Conservation (phyloP, 2,329 filamentous ascomycete genomes). For the Huntiella omanensis region DNA sequence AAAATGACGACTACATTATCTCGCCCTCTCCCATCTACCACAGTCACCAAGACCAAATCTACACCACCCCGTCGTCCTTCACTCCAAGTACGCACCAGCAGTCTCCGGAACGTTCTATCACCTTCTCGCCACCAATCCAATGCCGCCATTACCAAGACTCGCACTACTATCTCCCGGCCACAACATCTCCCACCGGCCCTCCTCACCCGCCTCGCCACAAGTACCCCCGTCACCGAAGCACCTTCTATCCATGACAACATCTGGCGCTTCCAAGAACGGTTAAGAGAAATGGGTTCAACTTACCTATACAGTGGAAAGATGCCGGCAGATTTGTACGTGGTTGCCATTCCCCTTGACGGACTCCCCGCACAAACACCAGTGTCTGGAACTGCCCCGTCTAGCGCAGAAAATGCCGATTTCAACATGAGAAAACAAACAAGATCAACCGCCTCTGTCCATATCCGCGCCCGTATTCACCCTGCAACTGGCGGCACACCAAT, state of each 20-base stretch:
- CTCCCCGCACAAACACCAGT: neutral
- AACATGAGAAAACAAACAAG: no score
- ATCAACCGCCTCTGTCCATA: constrained; percentile 1
- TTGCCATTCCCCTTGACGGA: constrained; percentile 2
- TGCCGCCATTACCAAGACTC: constrained; percentile 2
- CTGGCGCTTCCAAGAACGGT: constrained; percentile 8
- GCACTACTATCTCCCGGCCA: neutral
- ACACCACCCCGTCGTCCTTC: constrained; percentile 1
- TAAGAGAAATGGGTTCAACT: constrained; percentile 9
- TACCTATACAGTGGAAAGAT: constrained; percentile 6
- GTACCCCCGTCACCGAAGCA: neutral
- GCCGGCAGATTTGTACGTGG: constrained; percentile 7
- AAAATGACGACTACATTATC: neutral
- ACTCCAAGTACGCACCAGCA: constrained; percentile 7
- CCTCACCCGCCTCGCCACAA: neutral
- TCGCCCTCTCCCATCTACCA: neutral
- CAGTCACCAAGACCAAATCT: neutral
- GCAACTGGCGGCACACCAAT: constrained; percentile 24
- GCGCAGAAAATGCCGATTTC: no score
- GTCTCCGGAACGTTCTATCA: neutral
- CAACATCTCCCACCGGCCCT: neutral
- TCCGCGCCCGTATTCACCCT: constrained; percentile 27
- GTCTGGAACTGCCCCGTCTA: no score
- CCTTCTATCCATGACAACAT: constrained; percentile 8
- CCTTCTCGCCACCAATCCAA: neutral